Evolutionary conservation across 2,329 filamentous ascomycete genomes (phyloP).

Genomic region (Cladosporium sp.): DNA sequence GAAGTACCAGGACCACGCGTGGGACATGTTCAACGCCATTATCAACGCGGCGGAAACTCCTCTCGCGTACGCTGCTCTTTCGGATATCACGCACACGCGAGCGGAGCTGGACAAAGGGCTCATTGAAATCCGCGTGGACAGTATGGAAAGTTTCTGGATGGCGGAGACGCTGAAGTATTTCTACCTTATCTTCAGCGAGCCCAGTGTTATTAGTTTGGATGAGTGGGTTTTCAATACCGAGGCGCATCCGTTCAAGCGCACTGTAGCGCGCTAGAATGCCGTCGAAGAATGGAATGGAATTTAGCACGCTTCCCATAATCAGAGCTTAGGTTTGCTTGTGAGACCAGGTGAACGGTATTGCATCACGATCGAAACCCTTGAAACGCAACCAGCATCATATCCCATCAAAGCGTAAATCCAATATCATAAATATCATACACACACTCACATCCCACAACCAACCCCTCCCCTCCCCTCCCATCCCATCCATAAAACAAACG

Average conservation of each 20-base stretch:
- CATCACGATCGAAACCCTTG: too few species aligned
- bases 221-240: slow-evolving; percentile 50
- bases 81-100: slow-evolving; percentile 37
- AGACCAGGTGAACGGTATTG: too few species aligned
- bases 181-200: slow-evolving; percentile 44
- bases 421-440: too few species aligned
- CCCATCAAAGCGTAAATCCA: not conserved
- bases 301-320: too few species aligned
- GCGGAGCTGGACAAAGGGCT: slow-evolving; percentile 30
- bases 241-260: slow-evolving; percentile 43
- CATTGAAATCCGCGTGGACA: slow-evolving; percentile 35
- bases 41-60: slow-evolving; percentile 39
- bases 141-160: slow-evolving; percentile 49
- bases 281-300: too few species aligned
- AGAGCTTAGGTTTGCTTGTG: too few species aligned
- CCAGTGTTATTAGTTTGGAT: slow-evolving; percentile 40
- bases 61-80: slow-evolving; percentile 43
- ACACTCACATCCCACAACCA: slow-evolving; percentile 10
- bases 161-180: slow-evolving; percentile 50
- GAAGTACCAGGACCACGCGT: slow-evolving; percentile 42
- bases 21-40: slow-evolving; percentile 49
- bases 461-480: too few species aligned
- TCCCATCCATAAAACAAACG: too few species aligned
- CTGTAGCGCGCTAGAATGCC: too few species aligned
- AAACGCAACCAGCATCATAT: not conserved